A percentile compares a stretch with the other conserved stretches of the same genome.
phyloP scores from a whole-genome alignment of 257 asterid species.

The Haberlea rhodopensis region DNA sequence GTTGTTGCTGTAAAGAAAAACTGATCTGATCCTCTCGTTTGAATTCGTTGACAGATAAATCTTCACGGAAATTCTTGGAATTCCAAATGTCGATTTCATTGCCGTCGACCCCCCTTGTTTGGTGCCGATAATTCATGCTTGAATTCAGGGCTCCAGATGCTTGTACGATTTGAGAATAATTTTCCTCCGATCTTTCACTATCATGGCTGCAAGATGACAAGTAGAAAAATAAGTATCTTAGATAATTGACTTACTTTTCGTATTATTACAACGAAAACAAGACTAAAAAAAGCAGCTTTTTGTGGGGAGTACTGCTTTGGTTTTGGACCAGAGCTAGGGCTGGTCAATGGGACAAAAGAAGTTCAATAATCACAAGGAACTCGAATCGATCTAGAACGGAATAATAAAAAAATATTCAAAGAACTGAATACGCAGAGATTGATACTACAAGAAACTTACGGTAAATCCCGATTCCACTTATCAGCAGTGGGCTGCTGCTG shows the following conservation, averaged over 20 bases:
- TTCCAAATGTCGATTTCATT: constrained; percentile 25
- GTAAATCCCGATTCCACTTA: constrained; percentile 46
- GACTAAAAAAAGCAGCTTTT: constrained; percentile 26
- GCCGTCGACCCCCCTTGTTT: constrained; percentile 28
- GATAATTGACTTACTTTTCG: constrained; percentile 36
- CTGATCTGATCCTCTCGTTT: constrained; percentile 22
- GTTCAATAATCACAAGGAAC: neutral
- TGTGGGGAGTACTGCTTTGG: constrained; percentile 7
- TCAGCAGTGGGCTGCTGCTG: constrained; percentile 19
- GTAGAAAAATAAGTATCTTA: constrained; percentile 29
- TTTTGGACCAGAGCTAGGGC: constrained; percentile 21
- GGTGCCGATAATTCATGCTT: constrained; percentile 45
- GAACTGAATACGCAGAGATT: neutral
- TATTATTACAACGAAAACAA: constrained; percentile 27
- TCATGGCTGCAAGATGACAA: constrained; percentile 58
- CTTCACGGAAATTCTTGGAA: constrained; percentile 28
- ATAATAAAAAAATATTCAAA: neutral
- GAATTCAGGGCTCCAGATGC: constrained; percentile 32
- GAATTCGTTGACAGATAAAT: constrained; percentile 26
- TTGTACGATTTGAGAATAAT: constrained; percentile 40
- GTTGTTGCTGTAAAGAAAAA: constrained; percentile 23
- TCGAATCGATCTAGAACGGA: neutral
- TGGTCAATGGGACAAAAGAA: constrained; percentile 11
- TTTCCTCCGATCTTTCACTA: constrained; percentile 44
- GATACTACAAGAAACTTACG: constrained; percentile 44